These are phyloP conservation scores for Alternaria atra DNA, from an alignment of 2,329 filamentous ascomycete genomes.

Conservation along the genomic window DNA sequence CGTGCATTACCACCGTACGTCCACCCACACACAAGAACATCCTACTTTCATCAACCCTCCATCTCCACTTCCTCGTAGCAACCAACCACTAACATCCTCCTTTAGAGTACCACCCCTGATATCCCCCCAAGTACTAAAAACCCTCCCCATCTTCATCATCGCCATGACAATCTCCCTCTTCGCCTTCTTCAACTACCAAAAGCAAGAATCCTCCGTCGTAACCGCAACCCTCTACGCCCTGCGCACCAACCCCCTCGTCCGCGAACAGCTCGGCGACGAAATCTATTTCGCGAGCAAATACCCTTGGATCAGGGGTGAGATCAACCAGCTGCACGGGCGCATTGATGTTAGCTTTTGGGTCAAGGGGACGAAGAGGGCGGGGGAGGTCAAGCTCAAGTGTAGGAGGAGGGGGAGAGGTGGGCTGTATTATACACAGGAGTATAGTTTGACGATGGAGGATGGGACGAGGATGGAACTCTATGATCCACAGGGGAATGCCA, in stretches of 20 bases:
- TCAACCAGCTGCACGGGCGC: conserved; percentile 91
- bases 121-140: conserved; percentile 57
- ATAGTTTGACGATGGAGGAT: conserved; percentile 78
- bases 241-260: conserved; percentile 78
- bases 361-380: conserved; percentile 76
- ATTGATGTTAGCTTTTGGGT: conserved; percentile 91
- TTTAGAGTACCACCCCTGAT: conserved; percentile 48
- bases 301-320: conserved; percentile 66
- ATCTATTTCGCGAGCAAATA: conserved; percentile 61
- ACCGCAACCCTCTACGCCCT: conserved; percentile 90
- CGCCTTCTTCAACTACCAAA: conserved; percentile 99
- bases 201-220: conserved; percentile 83
- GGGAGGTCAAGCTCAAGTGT: conserved; percentile 82
- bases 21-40: neutral
- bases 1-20: conserved; percentile 48
- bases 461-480: conserved; percentile 78
- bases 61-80: neutral
- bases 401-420: conserved; percentile 72
- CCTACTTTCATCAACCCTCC: conserved; percentile 30
- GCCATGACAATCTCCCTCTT: conserved; percentile 76
- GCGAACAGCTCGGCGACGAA: conserved; percentile 80
- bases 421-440: conserved; percentile 88
- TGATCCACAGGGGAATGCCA: conserved; percentile 62
- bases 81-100: neutral
- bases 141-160: conserved; percentile 80